Conservation (phyloP, 1,139 yeast species). For the Kodamaea sp. region DNA sequence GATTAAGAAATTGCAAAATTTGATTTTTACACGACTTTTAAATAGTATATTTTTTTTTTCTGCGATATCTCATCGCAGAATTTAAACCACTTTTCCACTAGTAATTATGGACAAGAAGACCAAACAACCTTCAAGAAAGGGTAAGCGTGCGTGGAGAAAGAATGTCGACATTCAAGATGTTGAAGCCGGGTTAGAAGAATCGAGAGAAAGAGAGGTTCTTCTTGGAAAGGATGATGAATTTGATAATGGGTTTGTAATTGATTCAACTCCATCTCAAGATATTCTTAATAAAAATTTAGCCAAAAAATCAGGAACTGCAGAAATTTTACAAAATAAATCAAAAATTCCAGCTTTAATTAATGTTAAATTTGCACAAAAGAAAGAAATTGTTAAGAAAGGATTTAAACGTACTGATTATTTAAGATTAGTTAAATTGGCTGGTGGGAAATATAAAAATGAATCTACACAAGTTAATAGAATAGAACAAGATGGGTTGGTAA, state of each 20-base stretch:
- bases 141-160: constrained; percentile 94
- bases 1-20: neutral
- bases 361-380: constrained; percentile 24
- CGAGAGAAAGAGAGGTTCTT: constrained; percentile 62
- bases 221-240: constrained; percentile 55
- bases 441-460: constrained; percentile 57
- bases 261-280: constrained; percentile 22
- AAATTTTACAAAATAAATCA: constrained; percentile 72
- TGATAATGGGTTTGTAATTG: constrained; percentile 66
- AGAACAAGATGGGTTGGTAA: constrained; percentile 61
- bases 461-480: constrained; percentile 48
- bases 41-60: neutral
- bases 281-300: constrained; percentile 24
- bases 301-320: constrained; percentile 62
- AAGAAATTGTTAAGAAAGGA: constrained; percentile 25
- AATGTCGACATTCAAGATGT: constrained; percentile 83
- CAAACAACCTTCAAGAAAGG: constrained; percentile 77
- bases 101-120: constrained; percentile 1
- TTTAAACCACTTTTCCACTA: constrained; percentile 1
- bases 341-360: constrained; percentile 65
- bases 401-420: constrained; percentile 63
- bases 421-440: constrained; percentile 73
- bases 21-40: neutral
- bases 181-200: constrained; percentile 64
- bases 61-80: constrained; percentile 11